Conservation (phyloP, 1,284 basidiomycete species). For the Stygiomarasmius scandens region DNA sequence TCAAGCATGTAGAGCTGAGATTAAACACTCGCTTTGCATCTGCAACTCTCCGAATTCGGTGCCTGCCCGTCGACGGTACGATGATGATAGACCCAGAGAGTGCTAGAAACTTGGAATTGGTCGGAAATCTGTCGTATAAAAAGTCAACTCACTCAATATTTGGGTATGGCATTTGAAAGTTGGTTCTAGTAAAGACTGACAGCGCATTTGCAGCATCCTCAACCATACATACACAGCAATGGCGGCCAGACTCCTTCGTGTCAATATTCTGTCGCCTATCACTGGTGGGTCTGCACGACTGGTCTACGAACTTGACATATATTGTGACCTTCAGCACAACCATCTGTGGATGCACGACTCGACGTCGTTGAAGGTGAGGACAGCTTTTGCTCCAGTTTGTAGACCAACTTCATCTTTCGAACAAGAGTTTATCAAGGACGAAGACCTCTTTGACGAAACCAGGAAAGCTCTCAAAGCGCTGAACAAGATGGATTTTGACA, state of each 20-base stretch:
- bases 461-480: constrained; percentile 70
- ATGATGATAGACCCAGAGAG: constrained; percentile 93
- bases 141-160: constrained; percentile 72
- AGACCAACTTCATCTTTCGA: constrained; percentile 2
- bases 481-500: constrained; percentile 87
- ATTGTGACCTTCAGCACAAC: constrained; percentile 44
- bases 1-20: constrained; percentile 75
- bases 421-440: constrained; percentile 73
- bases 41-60: constrained; percentile 78
- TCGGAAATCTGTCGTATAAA: constrained; percentile 69
- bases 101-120: constrained; percentile 84
- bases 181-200: background rate
- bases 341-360: constrained; percentile 76
- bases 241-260: constrained; percentile 78
- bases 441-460: constrained; percentile 73
- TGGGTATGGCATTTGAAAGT: constrained; percentile 53
- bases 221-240: constrained; percentile 89
- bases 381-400: background rate
- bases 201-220: constrained; percentile 48
- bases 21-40: constrained; percentile 72
- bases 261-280: constrained; percentile 83
- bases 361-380: constrained; percentile 80
- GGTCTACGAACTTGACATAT: constrained; percentile 1
- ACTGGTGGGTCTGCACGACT: constrained; percentile 51
- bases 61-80: constrained; percentile 80